Conservation (phyloP, 78 protist species). For the Guillardia theta region DNA sequence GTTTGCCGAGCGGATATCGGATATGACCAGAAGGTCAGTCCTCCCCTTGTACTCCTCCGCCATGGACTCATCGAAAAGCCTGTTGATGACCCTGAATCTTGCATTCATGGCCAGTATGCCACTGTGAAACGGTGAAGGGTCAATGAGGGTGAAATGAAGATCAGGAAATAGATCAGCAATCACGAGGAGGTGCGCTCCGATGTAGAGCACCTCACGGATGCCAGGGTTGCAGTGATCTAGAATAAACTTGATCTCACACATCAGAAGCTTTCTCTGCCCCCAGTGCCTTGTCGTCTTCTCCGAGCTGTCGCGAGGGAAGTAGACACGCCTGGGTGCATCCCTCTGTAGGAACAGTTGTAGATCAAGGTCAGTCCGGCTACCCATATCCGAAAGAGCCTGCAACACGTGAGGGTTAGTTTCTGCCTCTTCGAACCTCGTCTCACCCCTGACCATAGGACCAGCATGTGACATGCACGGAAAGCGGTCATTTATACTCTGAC, state of each 20-base stretch:
- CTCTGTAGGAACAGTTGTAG: no score
- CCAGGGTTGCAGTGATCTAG: no score
- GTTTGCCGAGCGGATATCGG: constrained; percentile 44
- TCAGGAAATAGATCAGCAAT: constrained; percentile 48
- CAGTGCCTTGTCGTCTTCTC: constrained; percentile 55
- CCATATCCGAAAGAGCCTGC: no score
- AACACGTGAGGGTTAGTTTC: no score
- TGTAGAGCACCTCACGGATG: neutral
- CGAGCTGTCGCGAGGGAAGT: no score
- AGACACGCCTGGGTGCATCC: no score
- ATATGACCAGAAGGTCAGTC: neutral
- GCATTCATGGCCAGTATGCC: neutral
- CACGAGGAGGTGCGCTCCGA: constrained; percentile 44
- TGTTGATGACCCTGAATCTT: neutral
- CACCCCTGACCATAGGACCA: no score
- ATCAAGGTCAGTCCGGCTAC: no score
- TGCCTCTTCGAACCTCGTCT: no score
- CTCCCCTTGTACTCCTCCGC: neutral
- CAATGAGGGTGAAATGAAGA: neutral
- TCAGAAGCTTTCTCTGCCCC: constrained; percentile 32
- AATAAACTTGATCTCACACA: constrained; percentile 21
- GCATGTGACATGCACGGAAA: no score
- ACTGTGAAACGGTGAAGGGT: constrained; percentile 42
- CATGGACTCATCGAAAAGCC: constrained; percentile 31
- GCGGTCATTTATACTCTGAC: no score